Conservation (phyloP, 768 basidiomycete genomes). For the Nevesoporus exiguus region DNA sequence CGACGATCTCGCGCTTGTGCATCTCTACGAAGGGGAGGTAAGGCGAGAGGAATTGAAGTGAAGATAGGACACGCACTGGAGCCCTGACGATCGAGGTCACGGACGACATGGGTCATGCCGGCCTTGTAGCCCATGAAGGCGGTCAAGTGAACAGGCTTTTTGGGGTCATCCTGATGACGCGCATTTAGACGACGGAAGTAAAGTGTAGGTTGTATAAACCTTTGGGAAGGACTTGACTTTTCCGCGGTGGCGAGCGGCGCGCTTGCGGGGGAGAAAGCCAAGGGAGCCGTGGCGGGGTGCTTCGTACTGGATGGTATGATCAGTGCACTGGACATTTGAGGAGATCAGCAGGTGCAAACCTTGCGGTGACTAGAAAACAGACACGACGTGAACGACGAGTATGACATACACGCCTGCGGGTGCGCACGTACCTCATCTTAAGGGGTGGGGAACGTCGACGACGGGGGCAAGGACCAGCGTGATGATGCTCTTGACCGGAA, state of each 20-base stretch:
- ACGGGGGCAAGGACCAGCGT: background rate
- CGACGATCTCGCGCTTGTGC: conserved; percentile 99
- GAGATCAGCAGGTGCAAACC: conserved; percentile 42
- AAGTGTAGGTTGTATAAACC: conserved; percentile 43
- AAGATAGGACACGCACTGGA: conserved; percentile 69
- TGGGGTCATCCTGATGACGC: conserved; percentile 85
- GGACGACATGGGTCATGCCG: conserved; percentile 99
- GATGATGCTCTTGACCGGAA: conserved; percentile 17
- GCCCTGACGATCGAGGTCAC: conserved; percentile 98
- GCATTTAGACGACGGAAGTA: conserved; percentile 6
- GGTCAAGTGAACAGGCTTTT: conserved; percentile 98
- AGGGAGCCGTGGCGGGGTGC: conserved; percentile 97
- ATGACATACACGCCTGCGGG: background rate
- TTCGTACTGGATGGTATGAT: conserved; percentile 69
- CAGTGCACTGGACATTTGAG: conserved; percentile 4
- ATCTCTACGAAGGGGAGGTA: conserved; percentile 68
- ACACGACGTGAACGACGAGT: background rate
- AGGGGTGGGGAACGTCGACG: conserved; percentile 23
- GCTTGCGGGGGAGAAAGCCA: conserved; percentile 95
- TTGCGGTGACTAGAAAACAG: conserved; percentile 71
- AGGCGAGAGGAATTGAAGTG: background rate
- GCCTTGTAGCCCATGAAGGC: conserved; percentile 99
- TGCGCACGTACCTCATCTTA: conserved; percentile 63
- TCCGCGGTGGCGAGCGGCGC: conserved; percentile 94
- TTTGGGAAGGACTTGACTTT: conserved; percentile 99